Evolutionary conservation across 2,329 filamentous ascomycete species (phyloP).

Genomic region (Teratosphaeria gauchensis): DNA sequence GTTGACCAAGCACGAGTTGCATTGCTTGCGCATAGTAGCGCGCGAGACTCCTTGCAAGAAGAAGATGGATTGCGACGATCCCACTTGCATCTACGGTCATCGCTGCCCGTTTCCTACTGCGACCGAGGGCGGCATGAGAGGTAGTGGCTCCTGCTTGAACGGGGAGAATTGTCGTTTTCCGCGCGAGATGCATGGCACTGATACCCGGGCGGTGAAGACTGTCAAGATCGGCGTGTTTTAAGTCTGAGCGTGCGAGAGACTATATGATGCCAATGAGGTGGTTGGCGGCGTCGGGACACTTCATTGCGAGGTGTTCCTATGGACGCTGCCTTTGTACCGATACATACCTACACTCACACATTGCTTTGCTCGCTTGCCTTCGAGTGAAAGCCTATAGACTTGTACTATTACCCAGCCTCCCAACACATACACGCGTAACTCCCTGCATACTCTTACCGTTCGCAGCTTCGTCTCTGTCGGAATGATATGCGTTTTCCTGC

Average conservation of each 20-base stretch:
- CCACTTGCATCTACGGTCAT: conserved; percentile 55
- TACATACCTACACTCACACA: background rate
- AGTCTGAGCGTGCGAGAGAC: background rate
- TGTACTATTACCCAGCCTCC: background rate
- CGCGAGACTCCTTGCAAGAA: conserved; percentile 54
- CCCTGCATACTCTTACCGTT: background rate
- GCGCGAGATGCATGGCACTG: conserved; percentile 48
- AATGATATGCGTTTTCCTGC: too few species aligned
- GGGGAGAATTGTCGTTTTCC: conserved; percentile 50
- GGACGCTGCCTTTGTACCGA: background rate
- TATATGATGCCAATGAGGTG: background rate
- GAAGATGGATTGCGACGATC: conserved; percentile 48
- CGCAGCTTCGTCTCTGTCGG: background rate
- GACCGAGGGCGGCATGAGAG: conserved; percentile 33
- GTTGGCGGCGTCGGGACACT: background rate
- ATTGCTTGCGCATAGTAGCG: conserved; percentile 48
- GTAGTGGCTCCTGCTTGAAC: conserved; percentile 47
- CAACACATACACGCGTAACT: background rate
- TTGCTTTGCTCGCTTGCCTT: background rate
- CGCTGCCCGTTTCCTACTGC: conserved; percentile 44
- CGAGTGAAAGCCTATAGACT: background rate
- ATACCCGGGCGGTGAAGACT: conserved; percentile 46
- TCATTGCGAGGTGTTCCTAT: background rate
- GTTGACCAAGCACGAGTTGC: conserved; percentile 43
- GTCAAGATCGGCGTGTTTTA: conserved; percentile 22